Conservation (phyloP, 345 rosid genomes). For the Theobroma cacao region DNA sequence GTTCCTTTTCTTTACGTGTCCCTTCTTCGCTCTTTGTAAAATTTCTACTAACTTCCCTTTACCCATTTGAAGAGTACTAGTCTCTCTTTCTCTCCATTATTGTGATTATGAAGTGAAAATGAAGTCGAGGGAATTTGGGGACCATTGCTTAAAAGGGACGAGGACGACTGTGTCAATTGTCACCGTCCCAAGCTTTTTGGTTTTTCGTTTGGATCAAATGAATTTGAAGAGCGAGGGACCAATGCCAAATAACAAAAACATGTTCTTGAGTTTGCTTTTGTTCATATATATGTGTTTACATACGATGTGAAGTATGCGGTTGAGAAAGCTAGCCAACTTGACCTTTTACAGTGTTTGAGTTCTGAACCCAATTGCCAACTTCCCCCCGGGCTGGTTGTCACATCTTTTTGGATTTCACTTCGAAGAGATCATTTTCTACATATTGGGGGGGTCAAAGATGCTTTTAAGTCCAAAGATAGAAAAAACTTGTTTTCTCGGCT, state of each 20-base stretch:
- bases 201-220: background rate
- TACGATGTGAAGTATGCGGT: background rate
- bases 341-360: background rate
- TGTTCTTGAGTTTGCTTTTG: background rate
- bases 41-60: background rate
- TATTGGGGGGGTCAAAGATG: background rate
- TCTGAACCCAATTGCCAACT: background rate
- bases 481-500: background rate
- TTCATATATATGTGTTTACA: too few species aligned
- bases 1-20: slow-evolving; percentile 3
- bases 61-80: background rate
- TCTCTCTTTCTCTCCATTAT: too few species aligned
- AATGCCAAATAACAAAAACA: background rate
- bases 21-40: background rate
- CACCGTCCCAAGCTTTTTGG: slow-evolving; percentile 23
- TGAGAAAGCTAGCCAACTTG: background rate
- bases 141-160: background rate
- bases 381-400: background rate
- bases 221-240: background rate
- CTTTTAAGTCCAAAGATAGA: background rate
- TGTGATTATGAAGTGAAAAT: background rate
- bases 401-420: background rate
- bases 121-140: background rate
- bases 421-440: background rate
- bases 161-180: background rate